Conservation (phyloP, 768 basidiomycete species). For the Lentinula aciculospora region DNA sequence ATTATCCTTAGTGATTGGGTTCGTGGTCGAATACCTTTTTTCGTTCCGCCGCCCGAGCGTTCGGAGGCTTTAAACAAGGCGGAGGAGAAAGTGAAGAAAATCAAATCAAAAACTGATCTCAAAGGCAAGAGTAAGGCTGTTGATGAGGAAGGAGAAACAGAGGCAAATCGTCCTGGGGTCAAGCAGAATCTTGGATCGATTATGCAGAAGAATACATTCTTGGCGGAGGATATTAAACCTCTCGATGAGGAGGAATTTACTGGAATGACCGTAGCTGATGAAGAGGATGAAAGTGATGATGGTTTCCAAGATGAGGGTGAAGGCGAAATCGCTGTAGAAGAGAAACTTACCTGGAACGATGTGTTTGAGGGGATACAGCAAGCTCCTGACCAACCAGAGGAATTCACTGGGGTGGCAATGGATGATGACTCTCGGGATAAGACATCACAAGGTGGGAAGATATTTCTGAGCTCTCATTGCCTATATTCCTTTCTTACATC, state of each 20-base stretch:
- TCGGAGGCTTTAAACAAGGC: slow-evolving; percentile 61
- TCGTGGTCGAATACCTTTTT: slow-evolving; percentile 94
- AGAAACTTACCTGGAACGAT: slow-evolving; percentile 79
- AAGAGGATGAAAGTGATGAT: slow-evolving; percentile 31
- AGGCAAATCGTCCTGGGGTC: slow-evolving; percentile 45
- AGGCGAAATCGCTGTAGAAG: slow-evolving; percentile 28
- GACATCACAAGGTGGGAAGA: neutral
- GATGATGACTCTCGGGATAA: too few relatives aligned
- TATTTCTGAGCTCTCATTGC: neutral
- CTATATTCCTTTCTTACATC: neutral
- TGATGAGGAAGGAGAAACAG: slow-evolving; percentile 26
- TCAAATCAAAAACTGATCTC: slow-evolving; percentile 29
- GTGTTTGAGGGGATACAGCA: slow-evolving; percentile 62
- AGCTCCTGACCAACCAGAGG: slow-evolving; percentile 12
- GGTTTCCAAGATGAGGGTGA: slow-evolving; percentile 33
- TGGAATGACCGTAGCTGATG: slow-evolving; percentile 32
- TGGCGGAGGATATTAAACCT: slow-evolving; percentile 76
- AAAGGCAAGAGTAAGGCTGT: slow-evolving; percentile 54
- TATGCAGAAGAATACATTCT: slow-evolving; percentile 83
- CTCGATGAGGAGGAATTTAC: slow-evolving; percentile 40
- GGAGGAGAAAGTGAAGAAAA: slow-evolving; percentile 51
- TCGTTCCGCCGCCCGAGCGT: slow-evolving; percentile 86
- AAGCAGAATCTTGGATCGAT: slow-evolving; percentile 85
- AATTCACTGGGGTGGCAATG: too few relatives aligned
- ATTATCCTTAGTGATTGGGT: slow-evolving; percentile 97